A percentile compares a stretch with the other conserved stretches of the same genome.
phyloP scores from a whole-genome alignment of 2,329 filamentous ascomycete species.

The Elsinoe necatrix region DNA sequence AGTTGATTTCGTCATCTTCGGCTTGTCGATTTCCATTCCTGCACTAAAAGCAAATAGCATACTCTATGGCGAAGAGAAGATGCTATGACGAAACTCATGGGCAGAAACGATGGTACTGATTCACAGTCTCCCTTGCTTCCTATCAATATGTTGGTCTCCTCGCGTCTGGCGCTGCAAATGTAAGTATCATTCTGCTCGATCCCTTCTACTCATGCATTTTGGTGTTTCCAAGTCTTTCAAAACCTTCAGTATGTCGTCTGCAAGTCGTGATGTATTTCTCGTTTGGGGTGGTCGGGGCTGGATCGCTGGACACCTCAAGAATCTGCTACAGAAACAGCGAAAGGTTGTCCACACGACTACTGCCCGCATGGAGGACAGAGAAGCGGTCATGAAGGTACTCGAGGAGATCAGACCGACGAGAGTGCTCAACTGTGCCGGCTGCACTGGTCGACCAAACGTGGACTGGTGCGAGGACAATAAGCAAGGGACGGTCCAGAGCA shows the following conservation, averaged over 20 bases:
- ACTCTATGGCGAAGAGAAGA: too few species aligned
- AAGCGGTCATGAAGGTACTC: constrained; percentile 49
- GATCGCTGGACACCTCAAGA: constrained; percentile 54
- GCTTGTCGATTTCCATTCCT: too few species aligned
- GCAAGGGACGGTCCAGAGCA: constrained; percentile 58
- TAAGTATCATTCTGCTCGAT: too few species aligned
- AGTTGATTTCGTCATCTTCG: too few species aligned
- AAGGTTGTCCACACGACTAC: constrained; percentile 55
- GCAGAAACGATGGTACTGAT: too few species aligned
- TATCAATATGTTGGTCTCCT: too few species aligned
- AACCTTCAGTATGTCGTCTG: not conserved
- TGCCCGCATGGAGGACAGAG: constrained; percentile 56
- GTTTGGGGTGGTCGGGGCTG: constrained; percentile 59
- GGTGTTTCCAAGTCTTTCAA: too few species aligned
- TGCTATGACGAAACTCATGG: too few species aligned
- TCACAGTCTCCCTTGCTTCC: too few species aligned
- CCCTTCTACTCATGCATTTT: too few species aligned
- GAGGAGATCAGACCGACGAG: constrained; percentile 55
- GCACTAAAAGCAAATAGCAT: too few species aligned
- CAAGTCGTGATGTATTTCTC: constrained; percentile 41
- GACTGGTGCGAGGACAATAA: constrained; percentile 66
- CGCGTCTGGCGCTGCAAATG: too few species aligned
- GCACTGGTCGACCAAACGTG: constrained; percentile 59
- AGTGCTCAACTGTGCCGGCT: constrained; percentile 58
- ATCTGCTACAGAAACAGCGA: constrained; percentile 49